Base-by-base conservation (phyloP, 345 rosid genomes). In the Boechera retrofracta region DNA sequence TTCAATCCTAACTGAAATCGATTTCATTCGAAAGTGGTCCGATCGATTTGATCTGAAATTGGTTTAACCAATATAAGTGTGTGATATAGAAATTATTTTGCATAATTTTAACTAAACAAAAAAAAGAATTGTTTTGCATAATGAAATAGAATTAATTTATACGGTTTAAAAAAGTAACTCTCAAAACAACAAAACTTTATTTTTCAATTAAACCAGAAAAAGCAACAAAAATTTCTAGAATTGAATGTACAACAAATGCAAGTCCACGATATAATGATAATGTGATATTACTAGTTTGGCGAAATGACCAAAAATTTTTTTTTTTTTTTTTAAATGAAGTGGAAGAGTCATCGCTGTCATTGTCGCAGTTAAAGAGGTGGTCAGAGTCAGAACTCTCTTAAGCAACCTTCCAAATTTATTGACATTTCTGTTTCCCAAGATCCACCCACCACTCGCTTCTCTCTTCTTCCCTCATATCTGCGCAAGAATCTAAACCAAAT, bases 301-400 rank as follows among this genome's bases (percentile, higher is more conserved):
- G 47, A 59, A 47, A 61, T 5, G 13, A 39, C 26, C 42, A 9
- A 47, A 9, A 11, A 10, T 35, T 35, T 2, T 4, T 35, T 35
- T 4, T n/a, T n/a, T n/a, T n/a, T n/a, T n/a, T n/a, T n/a, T n/a
- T n/a, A 31, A 18, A 55, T 15, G 55, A 69, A 69, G 67, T 62
- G 71, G 63, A 72, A 78, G 69, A 66, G 81, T 67, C 42, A 67
- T 78, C 81, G 78, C 73, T 78, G 78, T 78, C 81, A 78, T 10
- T 59, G 77, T 72, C 69, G 73, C 64, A 73, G 74, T 78, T 73
- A 72, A 72, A 78, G 81, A 78, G 62, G 73, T 5, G 77, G 81
- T 72, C 81, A 78, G 77, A 66, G 77, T 71, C 71, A 45, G 67
- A 47, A 72, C n/a, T 47, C 81, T 3, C 70, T 77, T 58, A 72